Evolutionary conservation across 2,329 filamentous ascomycete species (phyloP).

Genomic region (Thermothelomyces thermophilus): DNA sequence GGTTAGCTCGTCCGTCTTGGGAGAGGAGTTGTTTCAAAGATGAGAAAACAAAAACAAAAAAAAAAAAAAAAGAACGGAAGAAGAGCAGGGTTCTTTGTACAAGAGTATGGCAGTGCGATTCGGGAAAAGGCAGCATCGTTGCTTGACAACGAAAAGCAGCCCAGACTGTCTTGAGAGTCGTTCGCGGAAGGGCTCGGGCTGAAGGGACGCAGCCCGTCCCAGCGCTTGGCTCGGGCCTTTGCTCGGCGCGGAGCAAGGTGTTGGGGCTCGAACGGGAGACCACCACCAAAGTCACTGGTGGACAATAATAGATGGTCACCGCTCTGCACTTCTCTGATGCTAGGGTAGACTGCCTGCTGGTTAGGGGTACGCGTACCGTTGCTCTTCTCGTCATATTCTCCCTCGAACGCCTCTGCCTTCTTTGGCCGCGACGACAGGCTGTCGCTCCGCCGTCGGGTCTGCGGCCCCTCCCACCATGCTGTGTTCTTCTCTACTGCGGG

Average conservation of each 20-base stretch:
- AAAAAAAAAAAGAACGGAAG: background rate
- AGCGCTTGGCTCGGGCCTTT: slow-evolving; percentile 14
- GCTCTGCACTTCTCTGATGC: slow-evolving; percentile 17
- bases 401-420: slow-evolving; percentile 58
- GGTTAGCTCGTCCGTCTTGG: slow-evolving; percentile 12
- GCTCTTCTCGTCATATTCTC: slow-evolving; percentile 58
- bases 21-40: slow-evolving; percentile 13
- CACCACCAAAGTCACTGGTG: slow-evolving; percentile 5
- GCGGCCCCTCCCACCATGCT: slow-evolving; percentile 69
- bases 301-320: slow-evolving; percentile 12
- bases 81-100: slow-evolving; percentile 18
- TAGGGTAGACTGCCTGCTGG: slow-evolving; percentile 14
- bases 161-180: slow-evolving; percentile 19
- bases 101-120: slow-evolving; percentile 14
- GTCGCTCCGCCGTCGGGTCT: slow-evolving; percentile 41
- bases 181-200: slow-evolving; percentile 17
- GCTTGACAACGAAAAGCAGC: slow-evolving; percentile 18
- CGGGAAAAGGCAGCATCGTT: slow-evolving; percentile 14
- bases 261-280: slow-evolving; percentile 13
- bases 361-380: slow-evolving; percentile 39
- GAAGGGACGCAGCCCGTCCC: slow-evolving; percentile 20
- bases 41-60: background rate
- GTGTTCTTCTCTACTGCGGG: slow-evolving; percentile 43
- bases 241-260: slow-evolving; percentile 12
- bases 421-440: slow-evolving; percentile 42